phyloP scores from a whole-genome alignment of 495 filamentous ascomycete genomes.

The Xylaria cubensis region DNA sequence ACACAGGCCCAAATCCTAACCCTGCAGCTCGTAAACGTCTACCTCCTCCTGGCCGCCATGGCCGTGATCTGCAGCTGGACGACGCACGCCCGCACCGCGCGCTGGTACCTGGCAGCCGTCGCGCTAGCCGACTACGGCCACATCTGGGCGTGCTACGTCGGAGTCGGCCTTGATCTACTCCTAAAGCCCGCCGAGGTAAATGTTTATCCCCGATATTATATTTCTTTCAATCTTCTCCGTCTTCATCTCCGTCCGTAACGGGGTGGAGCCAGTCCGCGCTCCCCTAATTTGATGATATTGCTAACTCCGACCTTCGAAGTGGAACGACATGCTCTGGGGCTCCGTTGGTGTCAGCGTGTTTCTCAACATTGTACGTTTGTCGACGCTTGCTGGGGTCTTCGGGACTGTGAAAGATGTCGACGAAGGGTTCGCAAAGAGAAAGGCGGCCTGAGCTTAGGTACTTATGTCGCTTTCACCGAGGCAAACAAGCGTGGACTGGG shows the following conservation, averaged over 20 bases:
- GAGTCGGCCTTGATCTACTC: constrained; percentile 58
- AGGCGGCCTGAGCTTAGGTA: constrained; percentile 10
- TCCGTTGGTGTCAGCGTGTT: constrained; percentile 60
- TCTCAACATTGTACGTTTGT: constrained; percentile 57
- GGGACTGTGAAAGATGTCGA: constrained; percentile 39
- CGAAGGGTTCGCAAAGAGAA: constrained; percentile 5
- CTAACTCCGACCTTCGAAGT: constrained; percentile 33
- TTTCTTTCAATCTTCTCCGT: no score
- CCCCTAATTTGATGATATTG: not conserved
- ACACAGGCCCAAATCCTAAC: constrained; percentile 57
- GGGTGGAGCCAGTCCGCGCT: not conserved
- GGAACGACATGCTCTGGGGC: constrained; percentile 67
- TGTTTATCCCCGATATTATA: not conserved
- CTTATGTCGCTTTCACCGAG: not conserved
- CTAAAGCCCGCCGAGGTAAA: constrained; percentile 42
- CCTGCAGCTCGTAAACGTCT: constrained; percentile 65
- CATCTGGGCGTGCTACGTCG: constrained; percentile 60
- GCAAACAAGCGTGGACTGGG: not conserved
- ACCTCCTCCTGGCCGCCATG: constrained; percentile 60
- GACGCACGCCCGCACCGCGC: constrained; percentile 56
- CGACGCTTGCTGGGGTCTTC: constrained; percentile 60
- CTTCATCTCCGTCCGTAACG: not conserved
- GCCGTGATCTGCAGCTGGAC: constrained; percentile 61
- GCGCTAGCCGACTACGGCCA: constrained; percentile 69
- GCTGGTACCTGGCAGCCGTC: constrained; percentile 60